Conservation (phyloP, 305 asterid species). For the Lippia alba region DNA sequence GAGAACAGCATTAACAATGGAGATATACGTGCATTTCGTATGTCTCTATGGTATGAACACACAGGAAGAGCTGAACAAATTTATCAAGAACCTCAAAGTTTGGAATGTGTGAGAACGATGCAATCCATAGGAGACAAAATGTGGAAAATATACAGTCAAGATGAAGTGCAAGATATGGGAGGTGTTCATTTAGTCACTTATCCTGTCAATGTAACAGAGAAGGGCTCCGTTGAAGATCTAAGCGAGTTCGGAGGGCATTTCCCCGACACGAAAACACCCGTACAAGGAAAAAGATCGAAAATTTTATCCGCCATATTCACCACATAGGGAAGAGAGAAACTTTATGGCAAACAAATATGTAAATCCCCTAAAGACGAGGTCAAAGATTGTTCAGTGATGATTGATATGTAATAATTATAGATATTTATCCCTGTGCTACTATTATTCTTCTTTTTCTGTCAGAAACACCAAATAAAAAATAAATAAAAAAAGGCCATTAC, state of each 20-base stretch:
- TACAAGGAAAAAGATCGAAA: constrained; percentile 75
- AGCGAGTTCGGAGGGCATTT: constrained; percentile 46
- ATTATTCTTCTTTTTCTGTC: not conserved
- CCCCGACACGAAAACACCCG: constrained; percentile 69
- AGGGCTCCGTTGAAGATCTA: constrained; percentile 66
- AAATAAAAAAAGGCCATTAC: not conserved
- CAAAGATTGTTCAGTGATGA: constrained; percentile 5
- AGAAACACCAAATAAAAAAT: not conserved
- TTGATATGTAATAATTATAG: constrained; percentile 1
- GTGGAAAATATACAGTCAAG: constrained; percentile 77
- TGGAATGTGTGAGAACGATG: constrained; percentile 61
- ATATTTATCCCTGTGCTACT: constrained; percentile 1
- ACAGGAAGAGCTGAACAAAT: constrained; percentile 58
- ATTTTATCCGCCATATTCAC: constrained; percentile 69
- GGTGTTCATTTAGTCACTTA: constrained; percentile 78
- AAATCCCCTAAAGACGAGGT: not conserved
- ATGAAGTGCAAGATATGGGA: constrained; percentile 70
- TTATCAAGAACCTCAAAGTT: constrained; percentile 58
- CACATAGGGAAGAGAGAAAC: constrained; percentile 46
- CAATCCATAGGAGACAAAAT: constrained; percentile 65
- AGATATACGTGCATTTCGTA: constrained; percentile 67
- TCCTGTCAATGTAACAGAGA: constrained; percentile 60
- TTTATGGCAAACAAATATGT: constrained; percentile 8
- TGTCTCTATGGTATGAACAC: constrained; percentile 91
- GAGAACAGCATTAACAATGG: constrained; percentile 40